Evolutionary conservation across 2,329 filamentous ascomycete species (phyloP).

Genomic region (Zelopaecilomyces penicillatus): DNA sequence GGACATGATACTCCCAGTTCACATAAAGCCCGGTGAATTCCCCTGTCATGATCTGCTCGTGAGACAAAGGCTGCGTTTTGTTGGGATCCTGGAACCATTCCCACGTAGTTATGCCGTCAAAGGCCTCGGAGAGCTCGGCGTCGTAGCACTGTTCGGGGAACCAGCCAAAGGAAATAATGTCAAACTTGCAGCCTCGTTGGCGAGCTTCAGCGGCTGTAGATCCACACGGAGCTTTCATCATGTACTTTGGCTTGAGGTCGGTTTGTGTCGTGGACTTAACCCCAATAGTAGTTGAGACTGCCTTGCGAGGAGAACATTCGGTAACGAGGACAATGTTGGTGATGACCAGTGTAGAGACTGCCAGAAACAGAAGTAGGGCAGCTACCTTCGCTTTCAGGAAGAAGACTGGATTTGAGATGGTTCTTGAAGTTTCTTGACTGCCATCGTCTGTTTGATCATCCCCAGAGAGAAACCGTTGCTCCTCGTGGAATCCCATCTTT

Average conservation of each 20-base stretch:
- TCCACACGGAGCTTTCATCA: slow-evolving; percentile 2
- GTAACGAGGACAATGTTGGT: too few relatives aligned
- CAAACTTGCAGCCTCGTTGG: slow-evolving; percentile 3
- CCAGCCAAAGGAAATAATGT: slow-evolving; percentile 7
- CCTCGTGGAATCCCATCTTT: too few relatives aligned
- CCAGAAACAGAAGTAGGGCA: too few relatives aligned
- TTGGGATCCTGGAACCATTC: slow-evolving; percentile 5
- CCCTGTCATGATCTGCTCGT: slow-evolving; percentile 5
- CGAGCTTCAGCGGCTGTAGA: slow-evolving; percentile 1
- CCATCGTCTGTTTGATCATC: too few relatives aligned
- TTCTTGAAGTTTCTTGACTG: too few relatives aligned
- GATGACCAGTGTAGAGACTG: too few relatives aligned
- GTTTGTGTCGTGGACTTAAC: neutral
- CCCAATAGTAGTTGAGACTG: too few relatives aligned
- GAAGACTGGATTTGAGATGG: too few relatives aligned
- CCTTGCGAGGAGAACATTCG: too few relatives aligned
- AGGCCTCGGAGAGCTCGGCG: slow-evolving; percentile 1
- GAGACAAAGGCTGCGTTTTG: slow-evolving; percentile 1
- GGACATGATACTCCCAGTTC: slow-evolving; percentile 7
- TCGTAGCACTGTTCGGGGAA: slow-evolving; percentile 6
- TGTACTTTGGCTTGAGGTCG: neutral
- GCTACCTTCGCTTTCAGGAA: too few relatives aligned
- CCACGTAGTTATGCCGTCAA: neutral
- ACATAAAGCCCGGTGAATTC: slow-evolving; percentile 4
- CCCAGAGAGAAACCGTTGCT: too few relatives aligned